Percentiles rank a stretch among this genome's conserved stretches.
phyloP scores from a whole-genome alignment of 805 yeast species.

The Spencermartinsiella europaea region DNA sequence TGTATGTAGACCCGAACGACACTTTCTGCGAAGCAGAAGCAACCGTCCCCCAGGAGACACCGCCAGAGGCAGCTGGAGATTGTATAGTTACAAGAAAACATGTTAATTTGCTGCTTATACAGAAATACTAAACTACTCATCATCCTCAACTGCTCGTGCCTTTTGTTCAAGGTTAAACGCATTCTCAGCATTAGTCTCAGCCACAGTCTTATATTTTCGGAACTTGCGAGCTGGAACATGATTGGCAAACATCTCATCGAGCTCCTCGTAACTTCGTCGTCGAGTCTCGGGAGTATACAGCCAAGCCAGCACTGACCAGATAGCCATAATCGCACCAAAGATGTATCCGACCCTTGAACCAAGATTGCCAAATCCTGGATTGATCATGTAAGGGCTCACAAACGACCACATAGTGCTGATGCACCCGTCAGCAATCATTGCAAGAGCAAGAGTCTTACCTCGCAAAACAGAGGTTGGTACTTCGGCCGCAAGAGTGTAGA shows the following conservation, averaged over 20 bases:
- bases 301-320: constrained; percentile 1
- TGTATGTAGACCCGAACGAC: no score
- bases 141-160: background rate
- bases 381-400: constrained; percentile 7
- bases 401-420: constrained; percentile 2
- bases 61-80: no score
- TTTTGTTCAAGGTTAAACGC: constrained; percentile 1
- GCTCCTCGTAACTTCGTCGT: constrained; percentile 1
- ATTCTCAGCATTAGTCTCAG: background rate
- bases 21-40: no score
- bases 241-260: constrained; percentile 3
- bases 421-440: constrained; percentile 14
- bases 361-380: constrained; percentile 7
- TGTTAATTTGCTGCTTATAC: no score
- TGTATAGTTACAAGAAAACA: no score
- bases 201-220: background rate
- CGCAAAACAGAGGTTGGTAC: constrained; percentile 37
- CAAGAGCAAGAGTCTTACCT: constrained; percentile 37
- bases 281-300: constrained; percentile 3
- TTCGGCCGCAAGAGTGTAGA: constrained; percentile 37
- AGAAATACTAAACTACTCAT: no score
- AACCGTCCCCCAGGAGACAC: no score
- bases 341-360: constrained; percentile 10
- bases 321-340: constrained; percentile 2
- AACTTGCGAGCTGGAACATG: background rate